Base-by-base conservation (phyloP, 2,329 filamentous ascomycete genomes). In the Biscogniauxia sp. region DNA sequence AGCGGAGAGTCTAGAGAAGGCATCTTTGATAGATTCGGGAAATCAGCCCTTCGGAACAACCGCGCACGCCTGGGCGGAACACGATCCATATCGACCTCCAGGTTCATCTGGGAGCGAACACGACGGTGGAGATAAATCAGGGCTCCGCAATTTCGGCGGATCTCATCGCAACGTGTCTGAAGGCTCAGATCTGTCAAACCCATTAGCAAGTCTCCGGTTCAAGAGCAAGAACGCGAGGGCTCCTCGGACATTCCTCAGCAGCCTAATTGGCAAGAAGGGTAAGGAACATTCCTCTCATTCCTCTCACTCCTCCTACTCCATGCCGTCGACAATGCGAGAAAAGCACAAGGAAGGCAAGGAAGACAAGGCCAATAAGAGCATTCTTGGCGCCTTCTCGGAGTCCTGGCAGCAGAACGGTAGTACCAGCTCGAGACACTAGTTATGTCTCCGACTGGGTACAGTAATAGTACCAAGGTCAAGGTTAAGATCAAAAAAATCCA, bases 81-180 rank as follows among this genome's bases (percentile, higher is more conserved):
- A 71, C 53, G 73, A 77, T 55, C 60, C 67, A 8, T 73, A 70
- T 25, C 71, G 71, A 0, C 74, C 80, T 3, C 81, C 82, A 0
- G 80, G 81, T 1, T 84, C 81, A 15, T 82, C 83, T 1, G 82
- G 81, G 15, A 84, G 82, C 64, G 83, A 84, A 13, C 61, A 70
- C 45, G 78, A 79, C 17, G 61, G 63, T 11, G 59, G 61, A 11
- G 66, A 68, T 25, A 68, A 60, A 50, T 41, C 60, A n/a, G 50
- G 63, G 1, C 68, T 68, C 45, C 68, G 66, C 11, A 61, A 67
- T 20, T 66, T 65, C 55, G 64, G 60, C 32, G 64, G 61, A 57
- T 60, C 65, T 8, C 59, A 68, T 11, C 70, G 73, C 9, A 72
- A 75, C 17, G 63, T 70, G 26, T 73, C 74, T 5, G 72, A 72